A percentile compares a stretch with the other conserved stretches of the same genome.
These are phyloP conservation scores for Benincasa hispida DNA, from an alignment of 306 rosid species.

Conservation along the genomic window DNA sequence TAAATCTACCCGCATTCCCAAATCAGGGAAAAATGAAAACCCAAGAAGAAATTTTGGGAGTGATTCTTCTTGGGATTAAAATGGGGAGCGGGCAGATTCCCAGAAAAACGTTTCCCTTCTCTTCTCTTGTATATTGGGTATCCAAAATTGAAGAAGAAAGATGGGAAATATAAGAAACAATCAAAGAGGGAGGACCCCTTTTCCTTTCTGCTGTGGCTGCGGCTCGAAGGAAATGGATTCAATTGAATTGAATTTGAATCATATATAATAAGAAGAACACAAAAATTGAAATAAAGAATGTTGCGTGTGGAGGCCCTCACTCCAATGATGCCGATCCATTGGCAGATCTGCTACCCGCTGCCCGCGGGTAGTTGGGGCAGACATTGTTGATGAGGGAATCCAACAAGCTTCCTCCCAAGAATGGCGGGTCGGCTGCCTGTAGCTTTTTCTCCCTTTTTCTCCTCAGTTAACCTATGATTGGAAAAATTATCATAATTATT, in stretches of 20 bases:
- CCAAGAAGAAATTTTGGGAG: neutral
- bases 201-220: neutral
- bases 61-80: neutral
- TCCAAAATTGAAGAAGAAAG: neutral
- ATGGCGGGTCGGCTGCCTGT: neutral
- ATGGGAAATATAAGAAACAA: neutral
- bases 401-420: neutral
- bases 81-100: slow-evolving; percentile 15
- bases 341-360: neutral
- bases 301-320: neutral
- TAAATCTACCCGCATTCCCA: slow-evolving; percentile 10
- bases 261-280: neutral
- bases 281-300: neutral
- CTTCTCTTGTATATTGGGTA: neutral
- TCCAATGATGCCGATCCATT: neutral
- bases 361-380: slow-evolving; percentile 6
- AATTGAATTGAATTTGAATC: neutral
- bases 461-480: too few relatives aligned
- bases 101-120: neutral
- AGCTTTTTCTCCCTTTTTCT: neutral
- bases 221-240: neutral
- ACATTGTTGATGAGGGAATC: neutral
- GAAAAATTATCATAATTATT: too few relatives aligned
- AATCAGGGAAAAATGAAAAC: neutral
- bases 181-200: neutral